These are phyloP conservation scores for Dendrostoma leiphaemia DNA, from an alignment of 2,329 filamentous ascomycete species.

Conservation along the genomic window DNA sequence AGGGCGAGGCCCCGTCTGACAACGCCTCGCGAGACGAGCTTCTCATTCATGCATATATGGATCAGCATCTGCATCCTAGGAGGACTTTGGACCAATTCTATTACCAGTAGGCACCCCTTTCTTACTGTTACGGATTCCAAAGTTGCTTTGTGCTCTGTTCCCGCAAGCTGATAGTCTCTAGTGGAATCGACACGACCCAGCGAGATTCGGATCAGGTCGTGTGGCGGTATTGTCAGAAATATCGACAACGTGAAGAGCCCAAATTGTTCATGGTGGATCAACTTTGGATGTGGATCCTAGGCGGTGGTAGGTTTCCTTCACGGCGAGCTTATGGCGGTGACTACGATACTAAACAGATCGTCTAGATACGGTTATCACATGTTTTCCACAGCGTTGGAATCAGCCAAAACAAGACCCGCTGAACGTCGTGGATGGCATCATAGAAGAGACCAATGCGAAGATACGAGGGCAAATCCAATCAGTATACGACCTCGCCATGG, in stretches of 20 bases:
- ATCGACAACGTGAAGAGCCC: constrained; percentile 36
- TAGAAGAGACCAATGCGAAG: constrained; percentile 65
- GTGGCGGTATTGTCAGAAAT: constrained; percentile 49
- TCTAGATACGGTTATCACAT: constrained; percentile 56
- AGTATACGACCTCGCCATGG: constrained; percentile 61
- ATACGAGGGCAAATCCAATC: constrained; percentile 57
- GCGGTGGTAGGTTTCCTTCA: constrained; percentile 30
- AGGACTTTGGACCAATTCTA: constrained; percentile 66
- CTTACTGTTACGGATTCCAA: too few relatives aligned
- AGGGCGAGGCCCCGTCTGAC: constrained; percentile 28
- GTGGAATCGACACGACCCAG: constrained; percentile 57
- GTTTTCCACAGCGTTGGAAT: constrained; percentile 57
- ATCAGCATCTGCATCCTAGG: constrained; percentile 54
- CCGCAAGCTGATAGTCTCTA: too few relatives aligned
- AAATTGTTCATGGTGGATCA: constrained; percentile 70
- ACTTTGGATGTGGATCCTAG: constrained; percentile 63
- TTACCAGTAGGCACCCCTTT: too few relatives aligned
- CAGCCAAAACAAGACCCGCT: constrained; percentile 61
- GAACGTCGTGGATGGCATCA: constrained; percentile 61
- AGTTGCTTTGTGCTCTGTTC: too few relatives aligned
- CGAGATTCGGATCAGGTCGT: constrained; percentile 65
- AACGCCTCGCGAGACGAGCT: constrained; percentile 38
- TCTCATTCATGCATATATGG: constrained; percentile 46
- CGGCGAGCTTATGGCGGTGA: too few relatives aligned
- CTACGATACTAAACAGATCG: neutral